Percentiles rank a stretch among this genome's conserved stretches.
These are phyloP conservation scores for Yamadazyma blattariae DNA, from an alignment of 1,139 yeast genomes.

Conservation along the genomic window DNA sequence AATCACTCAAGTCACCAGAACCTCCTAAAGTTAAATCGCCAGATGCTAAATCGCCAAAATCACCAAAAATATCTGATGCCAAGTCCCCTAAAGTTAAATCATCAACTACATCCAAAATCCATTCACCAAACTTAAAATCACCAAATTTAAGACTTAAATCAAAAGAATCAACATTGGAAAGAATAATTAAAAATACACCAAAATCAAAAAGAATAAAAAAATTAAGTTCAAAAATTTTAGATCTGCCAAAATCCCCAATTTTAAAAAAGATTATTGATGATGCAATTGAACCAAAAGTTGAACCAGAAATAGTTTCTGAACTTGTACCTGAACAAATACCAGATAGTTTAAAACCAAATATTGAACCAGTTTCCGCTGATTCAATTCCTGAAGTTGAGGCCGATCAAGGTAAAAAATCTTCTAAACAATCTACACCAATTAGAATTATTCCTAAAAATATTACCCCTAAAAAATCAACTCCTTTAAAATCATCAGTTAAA, in stretches of 20 bases:
- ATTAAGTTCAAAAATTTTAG: conserved; percentile 1
- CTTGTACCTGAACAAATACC: too few relatives aligned
- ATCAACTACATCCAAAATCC: not conserved
- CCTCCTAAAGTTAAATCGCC: conserved; percentile 2
- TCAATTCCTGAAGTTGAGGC: too few relatives aligned
- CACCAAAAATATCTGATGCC: conserved; percentile 1
- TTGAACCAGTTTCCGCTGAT: too few relatives aligned
- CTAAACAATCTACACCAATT: too few relatives aligned
- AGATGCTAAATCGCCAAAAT: conserved; percentile 1
- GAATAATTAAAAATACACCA: not conserved
- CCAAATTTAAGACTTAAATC: not conserved
- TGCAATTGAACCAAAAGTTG: not conserved
- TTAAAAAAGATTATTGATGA: conserved; percentile 4
- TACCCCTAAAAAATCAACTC: not conserved
- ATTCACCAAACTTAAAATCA: not conserved
- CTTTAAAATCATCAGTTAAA: not conserved
- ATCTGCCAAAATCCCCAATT: conserved; percentile 1
- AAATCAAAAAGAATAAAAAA: not conserved
- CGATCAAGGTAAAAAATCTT: too few relatives aligned
- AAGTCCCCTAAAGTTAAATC: not conserved
- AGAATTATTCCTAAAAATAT: too few relatives aligned
- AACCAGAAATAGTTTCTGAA: too few relatives aligned
- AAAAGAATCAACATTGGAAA: not conserved
- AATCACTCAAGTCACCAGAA: not conserved
- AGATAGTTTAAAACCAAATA: too few relatives aligned